A percentile compares a stretch with the other conserved stretches of the same genome.
Conservation (phyloP, 78 protist genomes). For the Dictyostelium capitatum region DNA sequence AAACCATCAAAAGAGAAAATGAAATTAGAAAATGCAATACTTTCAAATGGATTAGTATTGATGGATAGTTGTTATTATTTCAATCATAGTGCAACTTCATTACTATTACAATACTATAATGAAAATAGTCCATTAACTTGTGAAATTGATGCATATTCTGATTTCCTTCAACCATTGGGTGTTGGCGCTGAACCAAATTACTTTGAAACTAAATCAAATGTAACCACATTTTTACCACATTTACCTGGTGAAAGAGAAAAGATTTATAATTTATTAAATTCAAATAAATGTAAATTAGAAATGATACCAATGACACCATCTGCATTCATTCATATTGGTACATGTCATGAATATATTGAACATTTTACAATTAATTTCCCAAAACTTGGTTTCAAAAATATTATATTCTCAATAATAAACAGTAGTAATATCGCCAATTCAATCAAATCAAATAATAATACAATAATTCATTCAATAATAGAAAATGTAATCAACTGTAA, state of each 20-base stretch:
- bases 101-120: slow-evolving; percentile 32
- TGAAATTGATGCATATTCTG: slow-evolving; percentile 79
- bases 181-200: slow-evolving; percentile 24
- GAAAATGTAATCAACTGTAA: not conserved
- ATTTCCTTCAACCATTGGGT: slow-evolving; percentile 79
- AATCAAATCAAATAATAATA: not conserved
- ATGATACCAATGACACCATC: slow-evolving; percentile 71
- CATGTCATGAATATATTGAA: slow-evolving; percentile 78
- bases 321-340: slow-evolving; percentile 72
- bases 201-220: slow-evolving; percentile 34
- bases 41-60: slow-evolving; percentile 42
- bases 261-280: slow-evolving; percentile 18
- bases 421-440: not conserved
- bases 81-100: not conserved
- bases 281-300: not conserved
- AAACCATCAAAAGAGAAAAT: slow-evolving; percentile 63
- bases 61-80: slow-evolving; percentile 70
- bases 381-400: slow-evolving; percentile 30
- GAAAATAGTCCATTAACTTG: slow-evolving; percentile 23
- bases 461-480: slow-evolving; percentile 7
- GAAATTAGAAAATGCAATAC: slow-evolving; percentile 29
- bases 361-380: slow-evolving; percentile 67
- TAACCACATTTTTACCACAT: slow-evolving; percentile 5
- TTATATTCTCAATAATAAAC: slow-evolving; percentile 9
- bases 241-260: slow-evolving; percentile 63